Percentiles rank a stretch among this genome's conserved stretches.
Conservation (phyloP, 768 basidiomycete species). For the Hygrophoropsis aurantiaca region DNA sequence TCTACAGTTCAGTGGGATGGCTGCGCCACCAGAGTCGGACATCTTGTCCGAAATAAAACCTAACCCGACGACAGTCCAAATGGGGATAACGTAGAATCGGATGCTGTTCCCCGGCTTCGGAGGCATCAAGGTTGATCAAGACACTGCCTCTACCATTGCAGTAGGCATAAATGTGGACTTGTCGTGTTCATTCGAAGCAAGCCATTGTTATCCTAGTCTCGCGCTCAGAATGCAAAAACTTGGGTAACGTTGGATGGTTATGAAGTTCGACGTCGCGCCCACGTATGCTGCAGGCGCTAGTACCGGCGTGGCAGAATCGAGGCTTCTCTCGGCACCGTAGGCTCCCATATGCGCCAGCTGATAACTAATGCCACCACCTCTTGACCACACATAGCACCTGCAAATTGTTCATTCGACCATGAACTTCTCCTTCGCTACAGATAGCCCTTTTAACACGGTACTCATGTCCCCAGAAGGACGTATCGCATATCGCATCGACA, state of each 20-base stretch:
- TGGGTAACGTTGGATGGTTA: background rate
- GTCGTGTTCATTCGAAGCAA: constrained; percentile 7
- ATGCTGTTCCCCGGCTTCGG: too few species aligned
- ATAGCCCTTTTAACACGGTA: constrained; percentile 31
- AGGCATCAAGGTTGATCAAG: too few species aligned
- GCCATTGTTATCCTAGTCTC: background rate
- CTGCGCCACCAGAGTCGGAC: too few species aligned
- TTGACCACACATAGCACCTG: too few species aligned
- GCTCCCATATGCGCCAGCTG: constrained; percentile 14
- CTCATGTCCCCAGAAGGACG: constrained; percentile 30
- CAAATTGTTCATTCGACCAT: constrained; percentile 6
- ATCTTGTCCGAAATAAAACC: too few species aligned
- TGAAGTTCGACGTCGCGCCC: constrained; percentile 2
- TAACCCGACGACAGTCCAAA: too few species aligned
- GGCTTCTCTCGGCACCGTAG: constrained; percentile 29
- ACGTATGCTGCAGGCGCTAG: constrained; percentile 16
- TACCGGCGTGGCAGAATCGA: constrained; percentile 34
- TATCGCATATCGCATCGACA: constrained; percentile 28
- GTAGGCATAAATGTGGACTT: constrained; percentile 15
- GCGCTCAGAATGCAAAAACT: background rate
- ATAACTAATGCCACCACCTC: too few species aligned
- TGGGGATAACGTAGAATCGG: too few species aligned
- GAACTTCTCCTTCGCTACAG: constrained; percentile 31
- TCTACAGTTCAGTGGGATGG: too few species aligned
- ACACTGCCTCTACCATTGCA: constrained; percentile 28